Evolutionary conservation across 768 basidiomycete genomes (phyloP).

Genomic region (Leccinum pellstonianum): DNA sequence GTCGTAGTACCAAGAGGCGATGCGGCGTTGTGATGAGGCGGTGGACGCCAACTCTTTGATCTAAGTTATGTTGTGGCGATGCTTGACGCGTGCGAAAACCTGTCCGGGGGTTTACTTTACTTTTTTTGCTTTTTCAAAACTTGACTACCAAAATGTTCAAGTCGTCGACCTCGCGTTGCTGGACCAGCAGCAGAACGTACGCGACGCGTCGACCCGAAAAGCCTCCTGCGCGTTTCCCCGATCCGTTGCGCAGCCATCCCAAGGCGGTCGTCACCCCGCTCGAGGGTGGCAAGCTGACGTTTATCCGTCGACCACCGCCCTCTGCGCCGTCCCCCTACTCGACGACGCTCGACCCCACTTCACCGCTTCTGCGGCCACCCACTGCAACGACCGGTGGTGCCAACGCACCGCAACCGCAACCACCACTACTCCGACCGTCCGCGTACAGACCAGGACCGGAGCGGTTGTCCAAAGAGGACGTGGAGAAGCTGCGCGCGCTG

Average conservation of each 20-base stretch:
- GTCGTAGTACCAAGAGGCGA: not conserved
- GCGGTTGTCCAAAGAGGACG: constrained; percentile 50
- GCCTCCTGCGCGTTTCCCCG: constrained; percentile 54
- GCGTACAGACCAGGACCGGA: constrained; percentile 32
- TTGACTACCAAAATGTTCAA: constrained; percentile 19
- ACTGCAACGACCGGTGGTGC: not conserved
- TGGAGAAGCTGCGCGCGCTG: constrained; percentile 58
- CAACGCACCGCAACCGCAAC: constrained; percentile 35
- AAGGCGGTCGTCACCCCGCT: constrained; percentile 51
- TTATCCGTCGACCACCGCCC: constrained; percentile 84
- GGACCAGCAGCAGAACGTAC: constrained; percentile 35
- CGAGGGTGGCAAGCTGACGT: constrained; percentile 59
- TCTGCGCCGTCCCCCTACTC: constrained; percentile 73
- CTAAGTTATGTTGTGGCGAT: not conserved
- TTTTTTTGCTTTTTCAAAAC: no score
- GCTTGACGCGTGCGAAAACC: not conserved
- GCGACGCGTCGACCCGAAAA: constrained; percentile 40
- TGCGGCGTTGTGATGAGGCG: constrained; percentile 6
- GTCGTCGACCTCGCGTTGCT: not conserved
- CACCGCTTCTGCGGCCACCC: constrained; percentile 59
- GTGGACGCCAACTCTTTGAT: not conserved
- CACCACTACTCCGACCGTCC: constrained; percentile 48
- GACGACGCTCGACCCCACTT: constrained; percentile 64
- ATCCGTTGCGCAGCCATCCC: constrained; percentile 55
- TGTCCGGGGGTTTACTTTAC: not conserved